Evolutionary conservation across 495 filamentous ascomycete species (phyloP), one percentile per base, ranked within the genome.

Genomic region (Penicillium steckii): DNA sequence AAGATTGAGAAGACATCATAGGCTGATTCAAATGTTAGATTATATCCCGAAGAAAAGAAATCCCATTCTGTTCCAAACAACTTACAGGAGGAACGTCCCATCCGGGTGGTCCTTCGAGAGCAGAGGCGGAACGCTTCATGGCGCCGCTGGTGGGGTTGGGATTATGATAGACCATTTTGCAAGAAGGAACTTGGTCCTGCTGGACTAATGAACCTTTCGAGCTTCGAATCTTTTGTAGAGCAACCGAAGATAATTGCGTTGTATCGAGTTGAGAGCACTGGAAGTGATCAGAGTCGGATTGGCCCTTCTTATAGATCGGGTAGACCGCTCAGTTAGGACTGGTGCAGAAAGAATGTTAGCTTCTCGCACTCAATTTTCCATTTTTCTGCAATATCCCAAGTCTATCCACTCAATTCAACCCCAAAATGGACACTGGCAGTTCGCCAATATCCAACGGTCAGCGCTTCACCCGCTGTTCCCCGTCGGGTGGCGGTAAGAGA

Each of bases 31-130:
- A 13, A 51, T 23, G 26, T 51, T 54, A 54, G 52, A 9, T 25
- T 24, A 40, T 23, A 35, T 26, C 21, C 24, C 10, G 3, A n/a
- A 8, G 4, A n/a, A n/a, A n/a, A n/a, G 4, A 7, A 12, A 46
- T 7, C 21, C 7, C 0, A 9, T 7, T 19, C 2, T 45, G 17
- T 32, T 10, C 0, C 18, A 10, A n/a, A 12, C 2, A 8, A 67
- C 72, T 61, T 43, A 75, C 72, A 40, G 68, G 66, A 67, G 63
- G 46, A 42, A 56, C 57, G 19, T 68, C 70, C 72, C 72, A 75
- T n/a, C 67, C 62, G 27, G 56, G 45, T 19, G 49, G 60, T 6
- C 65, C 64, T 51, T 69, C 67, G 18, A 71, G 40, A 23, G 63
- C 50, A 7, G 71, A 75, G 26, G 63, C 60, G 24, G 72, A 64